These are phyloP conservation scores for Collariella sp. DNA, from an alignment of 495 filamentous ascomycete species.

Conservation along the genomic window DNA sequence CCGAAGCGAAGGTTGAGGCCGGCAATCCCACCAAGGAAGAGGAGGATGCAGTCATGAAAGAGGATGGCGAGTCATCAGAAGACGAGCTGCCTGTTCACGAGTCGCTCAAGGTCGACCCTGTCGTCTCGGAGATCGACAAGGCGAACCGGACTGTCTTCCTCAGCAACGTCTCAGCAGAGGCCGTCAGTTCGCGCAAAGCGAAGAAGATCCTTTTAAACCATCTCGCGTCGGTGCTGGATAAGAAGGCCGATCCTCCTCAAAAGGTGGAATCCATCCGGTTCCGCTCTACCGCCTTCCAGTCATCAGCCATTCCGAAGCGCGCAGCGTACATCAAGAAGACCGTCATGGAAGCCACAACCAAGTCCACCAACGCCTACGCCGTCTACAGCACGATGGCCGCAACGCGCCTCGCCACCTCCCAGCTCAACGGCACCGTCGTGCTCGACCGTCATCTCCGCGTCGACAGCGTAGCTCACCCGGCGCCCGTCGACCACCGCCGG, in stretches of 20 bases:
- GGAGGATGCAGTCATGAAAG: conserved; percentile 14
- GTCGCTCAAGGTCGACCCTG: conserved; percentile 37
- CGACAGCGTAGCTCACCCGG: conserved; percentile 82
- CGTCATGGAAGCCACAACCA: conserved; percentile 78
- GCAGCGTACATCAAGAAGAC: conserved; percentile 78
- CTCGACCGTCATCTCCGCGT: conserved; percentile 85
- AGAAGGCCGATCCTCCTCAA: conserved; percentile 42
- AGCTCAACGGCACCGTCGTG: conserved; percentile 74
- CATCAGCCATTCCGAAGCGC: conserved; percentile 72
- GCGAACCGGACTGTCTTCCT: conserved; percentile 87
- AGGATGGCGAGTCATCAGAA: conserved; percentile 25
- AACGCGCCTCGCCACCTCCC: conserved; percentile 64
- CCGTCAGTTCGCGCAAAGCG: conserved; percentile 69
- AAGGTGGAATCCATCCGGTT: conserved; percentile 87
- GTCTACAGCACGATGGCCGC: conserved; percentile 69
- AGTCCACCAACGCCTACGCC: conserved; percentile 88
- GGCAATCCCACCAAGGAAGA: conserved; percentile 22
- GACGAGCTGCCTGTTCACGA: conserved; percentile 39
- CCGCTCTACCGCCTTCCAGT: conserved; percentile 77
- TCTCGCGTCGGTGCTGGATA: conserved; percentile 43
- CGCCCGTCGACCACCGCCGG: conserved; percentile 67
- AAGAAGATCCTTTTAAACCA: conserved; percentile 70
- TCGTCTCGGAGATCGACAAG: conserved; percentile 62
- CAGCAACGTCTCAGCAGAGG: conserved; percentile 75
- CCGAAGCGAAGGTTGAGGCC: conserved; percentile 19